phyloP scores from a whole-genome alignment of 2,329 filamentous ascomycete species.

The Fusarium anthophilum region DNA sequence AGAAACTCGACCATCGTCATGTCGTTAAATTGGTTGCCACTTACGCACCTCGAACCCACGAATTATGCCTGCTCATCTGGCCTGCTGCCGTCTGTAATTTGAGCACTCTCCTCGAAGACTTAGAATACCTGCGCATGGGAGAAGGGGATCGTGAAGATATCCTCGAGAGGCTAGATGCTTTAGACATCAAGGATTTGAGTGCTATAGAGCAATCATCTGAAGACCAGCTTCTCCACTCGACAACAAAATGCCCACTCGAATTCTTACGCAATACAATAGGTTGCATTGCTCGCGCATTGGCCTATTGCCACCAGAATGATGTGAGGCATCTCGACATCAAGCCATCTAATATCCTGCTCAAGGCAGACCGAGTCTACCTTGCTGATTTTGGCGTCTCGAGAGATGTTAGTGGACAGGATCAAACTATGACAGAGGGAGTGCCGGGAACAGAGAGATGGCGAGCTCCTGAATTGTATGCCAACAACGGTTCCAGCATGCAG shows the following conservation, averaged over 20 bases:
- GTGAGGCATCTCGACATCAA: conserved; percentile 60
- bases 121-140: conserved; percentile 52
- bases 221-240: conserved; percentile 32
- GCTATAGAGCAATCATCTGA: conserved; percentile 46
- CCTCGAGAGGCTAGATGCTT: conserved; percentile 48
- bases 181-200: conserved; percentile 51
- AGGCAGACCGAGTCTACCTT: conserved; percentile 56
- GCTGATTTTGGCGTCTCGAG: conserved; percentile 61
- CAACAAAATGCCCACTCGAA: conserved; percentile 49
- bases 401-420: conserved; percentile 56
- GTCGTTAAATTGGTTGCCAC: conserved; percentile 59
- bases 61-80: conserved; percentile 58
- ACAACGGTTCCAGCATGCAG: conserved; percentile 54
- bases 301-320: conserved; percentile 53
- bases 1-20: conserved; percentile 57
- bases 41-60: conserved; percentile 52
- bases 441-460: conserved; percentile 57
- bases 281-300: conserved; percentile 55
- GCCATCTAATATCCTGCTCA: conserved; percentile 58
- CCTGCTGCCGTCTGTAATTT: conserved; percentile 59
- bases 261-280: conserved; percentile 56
- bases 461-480: conserved; percentile 55
- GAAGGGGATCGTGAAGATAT: conserved; percentile 54
- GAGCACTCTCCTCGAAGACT: conserved; percentile 53
- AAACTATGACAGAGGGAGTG: conserved; percentile 54